Evolutionary conservation across 768 basidiomycete species (phyloP), one percentile per base, ranked within the genome.

Genomic region (Phallus indusiatus): DNA sequence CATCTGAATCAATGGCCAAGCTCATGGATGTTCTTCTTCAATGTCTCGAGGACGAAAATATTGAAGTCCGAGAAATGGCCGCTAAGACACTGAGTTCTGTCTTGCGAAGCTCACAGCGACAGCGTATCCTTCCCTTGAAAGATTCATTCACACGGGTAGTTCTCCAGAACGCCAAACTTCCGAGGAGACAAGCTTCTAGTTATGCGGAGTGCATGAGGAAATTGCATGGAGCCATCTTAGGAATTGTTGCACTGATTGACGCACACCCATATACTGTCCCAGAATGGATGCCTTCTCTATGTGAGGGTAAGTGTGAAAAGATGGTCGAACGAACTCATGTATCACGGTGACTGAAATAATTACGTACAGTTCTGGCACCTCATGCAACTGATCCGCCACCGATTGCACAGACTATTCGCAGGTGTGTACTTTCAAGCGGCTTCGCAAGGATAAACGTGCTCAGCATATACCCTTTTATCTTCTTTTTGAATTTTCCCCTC

Each of bases 61-160:
- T 93, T 48, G 93, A 96, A 72, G 93, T 96, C 46, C 81, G 93
- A 63, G 89, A 92, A 70, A 93, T 89, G 82, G 89, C 90, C 21
- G 89, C 90, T 5, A 85, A 85, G 72, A 86, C 86, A 47, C 74
- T 96, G 49, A 89, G 91, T 28, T 88, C 90, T 9, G 84, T 96
- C 62, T 79, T 96, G 56, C 78, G 93, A 62, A 93, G 90, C 66
- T 93, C 92, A n/a, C 90, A 93, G 67, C 80, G 91, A 59, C 83
- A 90, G 62, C 89, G 83, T 67, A 92, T 94, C 64, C 74, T 88
- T 51, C 86, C 88, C 1, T 73, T 95, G 64, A 34, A 94, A 89
- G 85, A 90, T 67, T 90, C 85, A n/a, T 96, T 95, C 70, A 71
- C 88, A 36, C 65, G 67, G 5, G 69, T 77, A 18, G 73, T 86